Percentiles rank a stretch among this genome's conserved stretches.
Conservation (phyloP, 2,329 filamentous ascomycete species). For the Apiospora malaysiana region DNA sequence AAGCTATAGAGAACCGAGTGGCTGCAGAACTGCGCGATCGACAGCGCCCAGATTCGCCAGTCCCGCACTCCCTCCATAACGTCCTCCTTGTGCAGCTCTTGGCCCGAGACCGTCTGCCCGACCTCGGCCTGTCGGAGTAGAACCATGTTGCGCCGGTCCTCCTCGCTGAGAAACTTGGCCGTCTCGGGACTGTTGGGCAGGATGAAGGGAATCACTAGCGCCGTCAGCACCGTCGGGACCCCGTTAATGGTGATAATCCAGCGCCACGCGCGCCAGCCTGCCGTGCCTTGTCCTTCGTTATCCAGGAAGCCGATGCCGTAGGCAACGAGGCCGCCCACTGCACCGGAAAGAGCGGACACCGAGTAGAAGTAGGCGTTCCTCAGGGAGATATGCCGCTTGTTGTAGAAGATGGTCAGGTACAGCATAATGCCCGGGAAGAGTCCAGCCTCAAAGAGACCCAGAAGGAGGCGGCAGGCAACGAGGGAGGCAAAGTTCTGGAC, state of each 20-base stretch:
- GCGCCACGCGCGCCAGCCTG: slow-evolving; percentile 70
- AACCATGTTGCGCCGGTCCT: slow-evolving; percentile 48
- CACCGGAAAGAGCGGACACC: slow-evolving; percentile 65
- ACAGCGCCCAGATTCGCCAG: slow-evolving; percentile 69
- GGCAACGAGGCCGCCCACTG: slow-evolving; percentile 68
- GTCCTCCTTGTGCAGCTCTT: slow-evolving; percentile 52
- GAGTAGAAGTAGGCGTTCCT: slow-evolving; percentile 69
- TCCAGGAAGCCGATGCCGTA: slow-evolving; percentile 70
- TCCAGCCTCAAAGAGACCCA: slow-evolving; percentile 64
- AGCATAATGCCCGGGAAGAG: slow-evolving; percentile 63
- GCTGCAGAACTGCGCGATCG: slow-evolving; percentile 63
- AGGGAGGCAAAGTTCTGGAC: slow-evolving; percentile 30
- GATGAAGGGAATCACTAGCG: slow-evolving; percentile 58
- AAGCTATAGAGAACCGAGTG: slow-evolving; percentile 73
- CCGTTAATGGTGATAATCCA: slow-evolving; percentile 62
- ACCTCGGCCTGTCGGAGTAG: slow-evolving; percentile 56
- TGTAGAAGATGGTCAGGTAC: slow-evolving; percentile 71
- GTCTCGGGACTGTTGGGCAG: slow-evolving; percentile 65
- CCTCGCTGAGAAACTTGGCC: slow-evolving; percentile 60
- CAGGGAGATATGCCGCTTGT: slow-evolving; percentile 63
- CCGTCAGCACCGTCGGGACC: slow-evolving; percentile 60
- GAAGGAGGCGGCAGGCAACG: slow-evolving; percentile 48
- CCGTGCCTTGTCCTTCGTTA: slow-evolving; percentile 51
- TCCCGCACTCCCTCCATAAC: slow-evolving; percentile 62
- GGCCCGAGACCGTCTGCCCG: slow-evolving; percentile 29